A percentile compares a stretch with the other conserved stretches of the same genome.
Evolutionary conservation across 805 yeast genomes (phyloP).

Genomic region (Monosporozyma servazzii): DNA sequence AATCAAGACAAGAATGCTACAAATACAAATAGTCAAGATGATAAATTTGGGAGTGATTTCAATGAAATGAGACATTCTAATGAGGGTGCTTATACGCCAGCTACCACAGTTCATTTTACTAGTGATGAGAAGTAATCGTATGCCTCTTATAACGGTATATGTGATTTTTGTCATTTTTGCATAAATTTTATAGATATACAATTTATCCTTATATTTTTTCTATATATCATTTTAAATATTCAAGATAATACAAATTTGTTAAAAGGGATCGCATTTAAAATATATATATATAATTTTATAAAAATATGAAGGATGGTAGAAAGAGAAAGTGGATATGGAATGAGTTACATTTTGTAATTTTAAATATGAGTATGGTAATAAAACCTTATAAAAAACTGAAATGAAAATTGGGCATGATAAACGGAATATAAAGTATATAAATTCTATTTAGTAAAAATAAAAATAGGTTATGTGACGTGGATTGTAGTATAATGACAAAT

Average conservation of each 20-base stretch:
- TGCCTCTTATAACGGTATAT: not conserved
- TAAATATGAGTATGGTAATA: not conserved
- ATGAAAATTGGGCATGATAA: not conserved
- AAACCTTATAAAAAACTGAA: not conserved
- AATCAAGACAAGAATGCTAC: not conserved
- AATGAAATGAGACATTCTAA: conserved; percentile 4
- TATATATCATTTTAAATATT: not conserved
- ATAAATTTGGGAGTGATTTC: conserved; percentile 6
- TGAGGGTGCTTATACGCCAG: conserved; percentile 16
- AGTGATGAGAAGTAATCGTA: conserved; percentile 5
- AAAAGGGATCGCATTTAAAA: too few relatives aligned
- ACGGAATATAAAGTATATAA: not conserved
- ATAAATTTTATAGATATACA: not conserved
- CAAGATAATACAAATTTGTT: not conserved
- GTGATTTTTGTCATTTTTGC: not conserved
- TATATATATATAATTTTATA: too few relatives aligned
- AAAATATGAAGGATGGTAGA: not conserved
- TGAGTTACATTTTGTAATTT: not conserved
- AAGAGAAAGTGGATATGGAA: not conserved
- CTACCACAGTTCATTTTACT: conserved; percentile 17
- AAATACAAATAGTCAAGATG: not conserved
- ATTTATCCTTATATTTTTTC: not conserved
- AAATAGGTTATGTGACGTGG: not conserved
- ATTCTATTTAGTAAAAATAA: not conserved
- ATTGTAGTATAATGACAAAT: not conserved